phyloP scores from a whole-genome alignment of 2,329 filamentous ascomycete species.

The Pyrenochaeta sp. region DNA sequence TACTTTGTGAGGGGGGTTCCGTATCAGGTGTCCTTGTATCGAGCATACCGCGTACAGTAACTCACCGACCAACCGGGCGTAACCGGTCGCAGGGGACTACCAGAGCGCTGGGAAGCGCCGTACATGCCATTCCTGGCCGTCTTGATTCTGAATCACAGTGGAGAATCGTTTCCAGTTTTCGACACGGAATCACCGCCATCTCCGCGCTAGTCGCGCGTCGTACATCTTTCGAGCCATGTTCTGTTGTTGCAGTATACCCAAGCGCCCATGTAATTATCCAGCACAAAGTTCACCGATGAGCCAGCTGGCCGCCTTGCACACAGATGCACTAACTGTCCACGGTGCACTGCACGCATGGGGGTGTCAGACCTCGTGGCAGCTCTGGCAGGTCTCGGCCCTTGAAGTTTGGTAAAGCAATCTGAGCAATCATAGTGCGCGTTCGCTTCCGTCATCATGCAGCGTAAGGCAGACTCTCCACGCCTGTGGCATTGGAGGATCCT shows the following conservation, averaged over 20 bases:
- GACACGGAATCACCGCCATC: slow-evolving; percentile 6
- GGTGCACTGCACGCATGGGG: slow-evolving; percentile 19
- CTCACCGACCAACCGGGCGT: slow-evolving; percentile 24
- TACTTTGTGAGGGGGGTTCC: slow-evolving; percentile 9
- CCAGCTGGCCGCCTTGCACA: slow-evolving; percentile 23
- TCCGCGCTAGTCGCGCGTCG: slow-evolving; percentile 17
- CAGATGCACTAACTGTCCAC: slow-evolving; percentile 14
- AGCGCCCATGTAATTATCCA: slow-evolving; percentile 27
- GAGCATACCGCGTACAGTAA: slow-evolving; percentile 12
- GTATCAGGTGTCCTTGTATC: slow-evolving; percentile 12
- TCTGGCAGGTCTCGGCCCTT: slow-evolving; percentile 27
- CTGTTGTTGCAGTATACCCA: slow-evolving; percentile 21
- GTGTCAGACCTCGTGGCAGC: slow-evolving; percentile 36
- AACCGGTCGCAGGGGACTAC: slow-evolving; percentile 22
- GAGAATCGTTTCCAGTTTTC: slow-evolving; percentile 9
- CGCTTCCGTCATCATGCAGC: slow-evolving; percentile 35
- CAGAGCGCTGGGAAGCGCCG: slow-evolving; percentile 20
- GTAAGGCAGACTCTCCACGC: slow-evolving; percentile 30
- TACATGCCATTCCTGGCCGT: slow-evolving; percentile 1
- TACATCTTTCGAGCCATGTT: slow-evolving; percentile 5
- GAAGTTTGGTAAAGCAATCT: slow-evolving; percentile 21
- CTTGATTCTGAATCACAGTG: slow-evolving; percentile 1
- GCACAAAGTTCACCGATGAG: slow-evolving; percentile 23
- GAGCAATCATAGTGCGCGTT: slow-evolving; percentile 22
- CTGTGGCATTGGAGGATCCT: slow-evolving; percentile 11